These are phyloP conservation scores for Betula pendula DNA, from an alignment of 306 rosid species.

Conservation along the genomic window DNA sequence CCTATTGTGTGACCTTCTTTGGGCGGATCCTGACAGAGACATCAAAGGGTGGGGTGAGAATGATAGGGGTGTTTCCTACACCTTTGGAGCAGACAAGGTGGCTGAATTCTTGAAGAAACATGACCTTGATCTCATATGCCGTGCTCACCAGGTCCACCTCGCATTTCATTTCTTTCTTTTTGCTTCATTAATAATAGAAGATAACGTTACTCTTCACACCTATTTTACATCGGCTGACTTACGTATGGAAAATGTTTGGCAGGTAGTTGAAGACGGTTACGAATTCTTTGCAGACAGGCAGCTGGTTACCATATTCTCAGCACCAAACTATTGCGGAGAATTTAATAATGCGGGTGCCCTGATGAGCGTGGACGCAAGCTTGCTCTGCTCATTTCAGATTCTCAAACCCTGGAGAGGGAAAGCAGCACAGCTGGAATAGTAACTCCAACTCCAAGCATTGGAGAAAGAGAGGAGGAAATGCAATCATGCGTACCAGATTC, in stretches of 20 bases:
- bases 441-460: background rate
- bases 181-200: too few species aligned
- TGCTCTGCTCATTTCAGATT: conserved; percentile 90
- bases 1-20: conserved; percentile 78
- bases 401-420: conserved; percentile 62
- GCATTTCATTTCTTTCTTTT: background rate
- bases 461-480: background rate
- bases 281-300: conserved; percentile 92
- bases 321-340: conserved; percentile 95
- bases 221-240: background rate
- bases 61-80: conserved; percentile 88
- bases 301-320: conserved; percentile 83
- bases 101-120: conserved; percentile 78
- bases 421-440: background rate
- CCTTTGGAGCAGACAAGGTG: conserved; percentile 80
- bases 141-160: conserved; percentile 74
- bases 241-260: background rate
- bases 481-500: too few species aligned
- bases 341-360: conserved; percentile 91
- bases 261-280: conserved; percentile 95
- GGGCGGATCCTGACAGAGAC: conserved; percentile 84
- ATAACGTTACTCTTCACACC: too few species aligned
- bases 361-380: conserved; percentile 73
- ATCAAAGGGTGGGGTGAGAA: conserved; percentile 88
- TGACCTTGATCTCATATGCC: conserved; percentile 78